Percentiles rank a stretch among this genome's conserved stretches.
Evolutionary conservation across 345 rosid genomes (phyloP).

Genomic region (Bruguiera parviflora): DNA sequence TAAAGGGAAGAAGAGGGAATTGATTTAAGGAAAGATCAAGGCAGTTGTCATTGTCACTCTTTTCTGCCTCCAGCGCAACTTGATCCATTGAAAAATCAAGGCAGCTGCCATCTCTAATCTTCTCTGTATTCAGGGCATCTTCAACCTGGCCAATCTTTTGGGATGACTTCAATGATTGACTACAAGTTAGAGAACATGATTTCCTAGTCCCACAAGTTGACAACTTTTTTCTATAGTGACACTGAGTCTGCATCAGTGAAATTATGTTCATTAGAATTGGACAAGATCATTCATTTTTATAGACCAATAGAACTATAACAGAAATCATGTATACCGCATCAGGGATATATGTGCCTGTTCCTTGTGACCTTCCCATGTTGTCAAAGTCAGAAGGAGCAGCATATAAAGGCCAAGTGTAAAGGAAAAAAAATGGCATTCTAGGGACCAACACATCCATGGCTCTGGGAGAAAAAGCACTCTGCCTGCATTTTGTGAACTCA

Average conservation of each 20-base stretch:
- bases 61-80: constrained; percentile 1
- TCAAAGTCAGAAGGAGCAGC: constrained; percentile 25
- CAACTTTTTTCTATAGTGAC: constrained; percentile 23
- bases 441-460: constrained; percentile 38
- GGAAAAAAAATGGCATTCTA: constrained; percentile 20
- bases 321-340: constrained; percentile 37
- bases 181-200: constrained; percentile 14
- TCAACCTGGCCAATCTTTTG: constrained; percentile 17
- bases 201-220: constrained; percentile 12
- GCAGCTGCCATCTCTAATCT: constrained; percentile 18
- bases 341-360: constrained; percentile 74
- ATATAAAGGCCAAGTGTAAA: constrained; percentile 23
- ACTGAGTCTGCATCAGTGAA: constrained; percentile 40
- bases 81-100: constrained; percentile 15
- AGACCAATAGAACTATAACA: neutral
- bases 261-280: constrained; percentile 1
- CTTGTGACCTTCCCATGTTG: constrained; percentile 42
- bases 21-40: constrained; percentile 35
- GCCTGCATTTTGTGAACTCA: constrained; percentile 25
- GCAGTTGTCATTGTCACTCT: constrained; percentile 7
- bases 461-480: constrained; percentile 22
- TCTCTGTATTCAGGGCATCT: constrained; percentile 11
- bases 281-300: neutral
- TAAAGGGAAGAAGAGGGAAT: constrained; percentile 43
- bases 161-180: constrained; percentile 7